phyloP scores from a whole-genome alignment of 805 yeast species.

The Candida manassasensis region DNA sequence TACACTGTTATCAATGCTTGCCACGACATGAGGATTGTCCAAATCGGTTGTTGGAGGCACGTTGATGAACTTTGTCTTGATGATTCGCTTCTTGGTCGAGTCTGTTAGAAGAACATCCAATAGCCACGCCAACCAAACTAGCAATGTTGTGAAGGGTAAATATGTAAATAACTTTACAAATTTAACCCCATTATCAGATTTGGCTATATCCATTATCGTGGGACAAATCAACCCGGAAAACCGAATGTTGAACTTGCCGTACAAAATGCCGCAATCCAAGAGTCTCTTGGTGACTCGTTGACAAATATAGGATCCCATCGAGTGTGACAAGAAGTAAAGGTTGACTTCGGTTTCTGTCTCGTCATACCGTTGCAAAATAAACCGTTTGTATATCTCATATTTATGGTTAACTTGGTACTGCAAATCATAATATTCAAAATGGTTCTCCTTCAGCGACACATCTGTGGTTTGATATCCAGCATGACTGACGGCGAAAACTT shows the following conservation, averaged over 20 bases:
- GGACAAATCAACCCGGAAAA: slow-evolving; percentile 66
- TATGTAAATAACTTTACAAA: slow-evolving; percentile 21
- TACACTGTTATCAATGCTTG: slow-evolving; percentile 26
- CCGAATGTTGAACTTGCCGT: slow-evolving; percentile 20
- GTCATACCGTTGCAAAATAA: slow-evolving; percentile 13
- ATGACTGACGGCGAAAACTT: slow-evolving; percentile 59
- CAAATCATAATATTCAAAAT: slow-evolving; percentile 31
- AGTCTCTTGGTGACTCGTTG: slow-evolving; percentile 46
- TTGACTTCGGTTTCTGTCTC: slow-evolving; percentile 19
- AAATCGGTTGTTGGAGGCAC: slow-evolving; percentile 15
- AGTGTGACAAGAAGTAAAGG: slow-evolving; percentile 58
- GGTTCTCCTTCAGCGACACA: slow-evolving; percentile 18
- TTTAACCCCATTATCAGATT: slow-evolving; percentile 29
- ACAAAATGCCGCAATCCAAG: slow-evolving; percentile 18
- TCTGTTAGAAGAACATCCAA: slow-evolving; percentile 7
- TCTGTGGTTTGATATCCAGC: slow-evolving; percentile 46
- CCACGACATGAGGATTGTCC: background rate
- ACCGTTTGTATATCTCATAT: slow-evolving; percentile 40
- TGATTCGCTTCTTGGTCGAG: slow-evolving; percentile 16
- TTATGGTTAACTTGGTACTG: slow-evolving; percentile 60
- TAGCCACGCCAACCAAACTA: slow-evolving; percentile 2
- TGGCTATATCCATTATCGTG: slow-evolving; percentile 59
- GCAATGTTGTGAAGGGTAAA: slow-evolving; percentile 22
- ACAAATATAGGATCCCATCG: slow-evolving; percentile 63
- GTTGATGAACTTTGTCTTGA: slow-evolving; percentile 18